These are phyloP conservation scores for Elaeis oleifera DNA, from an alignment of 202 grass and related monocot species.

Conservation along the genomic window DNA sequence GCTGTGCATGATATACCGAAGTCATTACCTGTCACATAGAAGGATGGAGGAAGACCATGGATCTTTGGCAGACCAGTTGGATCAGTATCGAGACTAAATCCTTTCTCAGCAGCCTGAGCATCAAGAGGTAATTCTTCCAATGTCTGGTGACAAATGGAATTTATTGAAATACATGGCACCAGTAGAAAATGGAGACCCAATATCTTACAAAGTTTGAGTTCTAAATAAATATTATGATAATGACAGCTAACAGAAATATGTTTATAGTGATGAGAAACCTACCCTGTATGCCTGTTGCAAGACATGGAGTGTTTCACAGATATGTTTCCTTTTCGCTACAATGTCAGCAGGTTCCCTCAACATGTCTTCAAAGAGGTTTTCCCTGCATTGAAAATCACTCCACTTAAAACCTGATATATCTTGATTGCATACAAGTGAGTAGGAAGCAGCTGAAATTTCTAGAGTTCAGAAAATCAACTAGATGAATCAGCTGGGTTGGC, in stretches of 20 bases:
- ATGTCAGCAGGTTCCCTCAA: slow-evolving; percentile 88
- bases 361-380: slow-evolving; percentile 79
- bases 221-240: too few relatives aligned
- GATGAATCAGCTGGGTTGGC: too few relatives aligned
- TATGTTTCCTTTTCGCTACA: slow-evolving; percentile 48
- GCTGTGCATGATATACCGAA: slow-evolving; percentile 13
- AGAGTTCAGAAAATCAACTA: too few relatives aligned
- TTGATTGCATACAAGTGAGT: not conserved
- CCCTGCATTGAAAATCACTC: slow-evolving; percentile 28
- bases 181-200: too few relatives aligned
- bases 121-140: slow-evolving; percentile 73
- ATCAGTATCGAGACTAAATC: slow-evolving; percentile 34
- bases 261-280: slow-evolving; percentile 3
- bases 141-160: slow-evolving; percentile 23
- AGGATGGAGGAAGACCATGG: slow-evolving; percentile 24
- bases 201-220: too few relatives aligned
- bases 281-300: slow-evolving; percentile 79
- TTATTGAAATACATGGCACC: too few relatives aligned
- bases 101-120: slow-evolving; percentile 63
- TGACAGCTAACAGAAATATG: too few relatives aligned
- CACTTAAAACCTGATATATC: not conserved
- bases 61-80: slow-evolving; percentile 44
- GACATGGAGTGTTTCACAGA: slow-evolving; percentile 65
- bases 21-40: slow-evolving; percentile 16
- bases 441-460: too few relatives aligned